Evolutionary conservation across 2,329 filamentous ascomycete genomes (phyloP).

Genomic region (Talaromyces sp.): DNA sequence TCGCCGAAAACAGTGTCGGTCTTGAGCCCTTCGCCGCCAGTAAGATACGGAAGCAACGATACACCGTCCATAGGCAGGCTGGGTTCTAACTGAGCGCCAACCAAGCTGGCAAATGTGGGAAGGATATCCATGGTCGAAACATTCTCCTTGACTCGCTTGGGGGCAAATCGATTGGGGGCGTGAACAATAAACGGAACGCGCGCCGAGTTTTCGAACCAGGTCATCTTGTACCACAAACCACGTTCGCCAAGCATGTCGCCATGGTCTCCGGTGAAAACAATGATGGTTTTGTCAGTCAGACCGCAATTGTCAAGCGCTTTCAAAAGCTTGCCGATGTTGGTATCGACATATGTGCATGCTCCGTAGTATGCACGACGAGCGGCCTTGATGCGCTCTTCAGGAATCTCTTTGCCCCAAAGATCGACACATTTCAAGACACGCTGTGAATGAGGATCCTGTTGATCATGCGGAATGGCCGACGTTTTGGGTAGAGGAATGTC

Average conservation of each 20-base stretch:
- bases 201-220: conserved; percentile 86
- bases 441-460: conserved; percentile 82
- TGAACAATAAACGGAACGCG: conserved; percentile 83
- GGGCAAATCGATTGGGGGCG: conserved; percentile 67
- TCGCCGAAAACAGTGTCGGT: conserved; percentile 89
- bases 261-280: conserved; percentile 90
- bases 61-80: conserved; percentile 80
- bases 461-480: conserved; percentile 64
- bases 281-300: conserved; percentile 77
- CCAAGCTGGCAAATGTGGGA: conserved; percentile 79
- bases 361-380: conserved; percentile 88
- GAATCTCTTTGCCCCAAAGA: conserved; percentile 76
- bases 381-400: conserved; percentile 76
- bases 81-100: conserved; percentile 63
- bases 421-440: conserved; percentile 82
- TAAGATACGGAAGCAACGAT: conserved; percentile 73
- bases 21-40: conserved; percentile 47
- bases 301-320: conserved; percentile 71
- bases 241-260: conserved; percentile 95
- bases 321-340: conserved; percentile 80
- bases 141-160: conserved; percentile 72
- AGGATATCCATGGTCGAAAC: conserved; percentile 89
- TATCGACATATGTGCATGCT: conserved; percentile 88
- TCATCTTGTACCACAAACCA: conserved; percentile 95
- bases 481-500: conserved; percentile 80